Percentiles rank a stretch among this genome's conserved stretches.
Evolutionary conservation across 305 asterid species (phyloP).

Genomic region (Solanum hybrid): DNA sequence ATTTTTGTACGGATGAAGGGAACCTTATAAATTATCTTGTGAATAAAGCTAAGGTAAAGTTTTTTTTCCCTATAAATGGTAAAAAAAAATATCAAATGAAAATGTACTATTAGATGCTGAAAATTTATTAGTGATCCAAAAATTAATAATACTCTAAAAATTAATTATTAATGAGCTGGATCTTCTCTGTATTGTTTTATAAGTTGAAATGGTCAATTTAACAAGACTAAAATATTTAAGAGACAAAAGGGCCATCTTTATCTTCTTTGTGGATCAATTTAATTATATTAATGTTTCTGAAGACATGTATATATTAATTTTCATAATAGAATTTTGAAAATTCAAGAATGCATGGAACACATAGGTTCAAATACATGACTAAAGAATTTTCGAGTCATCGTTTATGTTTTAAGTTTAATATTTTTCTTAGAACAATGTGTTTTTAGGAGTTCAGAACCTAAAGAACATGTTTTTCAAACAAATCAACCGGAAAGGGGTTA

Average conservation of each 20-base stretch:
- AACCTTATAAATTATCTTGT: neutral
- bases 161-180: neutral
- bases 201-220: neutral
- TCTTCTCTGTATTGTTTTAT: neutral
- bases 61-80: neutral
- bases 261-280: neutral
- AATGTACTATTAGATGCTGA: neutral
- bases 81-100: neutral
- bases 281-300: neutral
- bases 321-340: neutral
- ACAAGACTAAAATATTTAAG: neutral
- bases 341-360: neutral
- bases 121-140: neutral
- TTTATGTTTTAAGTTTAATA: neutral
- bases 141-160: neutral
- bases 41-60: neutral
- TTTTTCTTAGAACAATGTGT: neutral
- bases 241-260: neutral
- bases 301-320: neutral
- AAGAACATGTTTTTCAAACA: too few species aligned
- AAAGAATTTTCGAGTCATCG: neutral
- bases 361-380: neutral
- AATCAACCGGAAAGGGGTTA: accelerated
- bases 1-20: neutral
- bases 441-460: too few species aligned